Percentiles rank a stretch among this genome's conserved stretches.
These are phyloP conservation scores for Chaetomium tenue DNA, from an alignment of 495 filamentous ascomycete genomes.

Conservation along the genomic window DNA sequence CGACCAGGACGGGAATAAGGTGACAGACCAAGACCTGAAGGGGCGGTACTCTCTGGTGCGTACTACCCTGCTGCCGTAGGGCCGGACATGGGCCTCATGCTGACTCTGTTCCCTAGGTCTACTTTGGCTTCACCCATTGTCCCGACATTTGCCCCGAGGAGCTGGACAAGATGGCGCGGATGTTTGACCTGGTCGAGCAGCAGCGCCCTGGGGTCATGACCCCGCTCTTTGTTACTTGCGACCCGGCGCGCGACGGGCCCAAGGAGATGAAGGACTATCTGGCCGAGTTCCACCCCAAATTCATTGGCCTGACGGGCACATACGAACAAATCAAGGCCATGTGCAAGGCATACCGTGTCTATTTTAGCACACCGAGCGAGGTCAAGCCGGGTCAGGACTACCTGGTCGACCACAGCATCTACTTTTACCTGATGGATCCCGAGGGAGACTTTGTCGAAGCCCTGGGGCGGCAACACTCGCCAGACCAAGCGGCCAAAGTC, in stretches of 20 bases:
- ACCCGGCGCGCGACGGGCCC: conserved; percentile 86
- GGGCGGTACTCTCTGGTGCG: conserved; percentile 76
- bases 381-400: conserved; percentile 94
- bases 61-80: background rate
- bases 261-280: conserved; percentile 81
- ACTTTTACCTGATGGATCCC: conserved; percentile 99
- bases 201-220: conserved; percentile 39
- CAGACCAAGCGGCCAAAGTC: conserved; percentile 77
- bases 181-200: conserved; percentile 77
- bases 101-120: conserved; percentile 55
- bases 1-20: conserved; percentile 74
- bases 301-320: conserved; percentile 86
- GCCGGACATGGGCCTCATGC: background rate
- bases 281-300: conserved; percentile 82
- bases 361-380: conserved; percentile 87
- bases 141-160: conserved; percentile 99
- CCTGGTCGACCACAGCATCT: conserved; percentile 96
- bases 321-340: conserved; percentile 88
- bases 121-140: conserved; percentile 98
- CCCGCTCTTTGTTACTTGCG: conserved; percentile 92
- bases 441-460: conserved; percentile 98
- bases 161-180: conserved; percentile 95
- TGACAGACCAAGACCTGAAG: conserved; percentile 75
- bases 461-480: conserved; percentile 88
- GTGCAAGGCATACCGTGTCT: conserved; percentile 94